Evolutionary conservation across 148 eudicot genomes (phyloP).

Genomic region (Rhododendron griersonianum): DNA sequence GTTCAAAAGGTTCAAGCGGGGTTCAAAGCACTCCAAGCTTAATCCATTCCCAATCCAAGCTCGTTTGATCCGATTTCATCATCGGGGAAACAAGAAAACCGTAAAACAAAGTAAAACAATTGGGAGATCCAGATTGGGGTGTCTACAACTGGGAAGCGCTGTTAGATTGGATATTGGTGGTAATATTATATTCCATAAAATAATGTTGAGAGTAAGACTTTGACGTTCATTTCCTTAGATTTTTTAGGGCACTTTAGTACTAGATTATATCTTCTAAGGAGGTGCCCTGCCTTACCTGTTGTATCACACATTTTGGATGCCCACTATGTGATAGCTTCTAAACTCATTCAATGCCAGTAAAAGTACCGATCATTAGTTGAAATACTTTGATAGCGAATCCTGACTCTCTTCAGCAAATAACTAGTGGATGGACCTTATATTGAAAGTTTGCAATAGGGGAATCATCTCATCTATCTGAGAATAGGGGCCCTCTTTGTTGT

Average conservation of each 20-base stretch:
- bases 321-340: background rate
- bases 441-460: background rate
- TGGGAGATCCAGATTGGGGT: too few relatives aligned
- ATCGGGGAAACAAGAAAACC: too few relatives aligned
- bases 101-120: too few relatives aligned
- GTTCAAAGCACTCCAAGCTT: too few relatives aligned
- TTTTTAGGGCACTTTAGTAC: background rate
- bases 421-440: background rate
- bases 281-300: background rate
- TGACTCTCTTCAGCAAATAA: background rate
- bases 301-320: background rate
- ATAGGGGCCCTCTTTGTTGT: background rate
- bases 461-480: background rate
- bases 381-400: background rate
- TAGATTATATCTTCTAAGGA: background rate
- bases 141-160: background rate
- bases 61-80: too few relatives aligned
- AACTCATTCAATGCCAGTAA: background rate
- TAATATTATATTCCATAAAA: too few relatives aligned
- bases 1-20: too few relatives aligned
- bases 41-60: too few relatives aligned
- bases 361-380: background rate
- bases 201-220: background rate
- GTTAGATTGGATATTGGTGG: background rate
- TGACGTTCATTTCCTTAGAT: background rate